phyloP scores from a whole-genome alignment of 305 asterid genomes.

The Plantago rigida region DNA sequence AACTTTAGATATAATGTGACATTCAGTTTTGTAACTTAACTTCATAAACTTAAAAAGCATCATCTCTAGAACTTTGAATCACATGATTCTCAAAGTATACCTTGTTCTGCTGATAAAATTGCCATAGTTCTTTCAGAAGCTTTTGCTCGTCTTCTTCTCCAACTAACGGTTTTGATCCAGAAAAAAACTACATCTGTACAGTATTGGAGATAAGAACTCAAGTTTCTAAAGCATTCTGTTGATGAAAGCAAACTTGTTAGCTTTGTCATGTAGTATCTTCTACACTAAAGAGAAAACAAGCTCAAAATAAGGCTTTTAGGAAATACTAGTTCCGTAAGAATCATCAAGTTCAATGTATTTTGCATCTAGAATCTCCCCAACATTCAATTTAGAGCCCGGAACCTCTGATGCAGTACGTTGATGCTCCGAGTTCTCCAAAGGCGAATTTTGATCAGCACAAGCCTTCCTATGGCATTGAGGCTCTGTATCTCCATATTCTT shows the following conservation, averaged over 20 bases:
- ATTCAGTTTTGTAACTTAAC: background rate
- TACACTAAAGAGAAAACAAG: background rate
- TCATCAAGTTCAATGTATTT: conserved; percentile 38
- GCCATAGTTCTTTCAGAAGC: conserved; percentile 53
- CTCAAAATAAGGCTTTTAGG: background rate
- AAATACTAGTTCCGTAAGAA: too few species aligned
- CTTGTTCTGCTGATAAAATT: conserved; percentile 43
- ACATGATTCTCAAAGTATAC: conserved; percentile 19
- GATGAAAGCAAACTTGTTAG: conserved; percentile 20
- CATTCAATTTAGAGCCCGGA: conserved; percentile 30
- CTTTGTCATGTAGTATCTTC: conserved; percentile 12
- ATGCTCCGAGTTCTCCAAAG: conserved; percentile 20
- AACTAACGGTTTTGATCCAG: conserved; percentile 47
- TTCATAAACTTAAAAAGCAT: too few species aligned
- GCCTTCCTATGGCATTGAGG: conserved; percentile 2
- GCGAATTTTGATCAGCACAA: conserved; percentile 19
- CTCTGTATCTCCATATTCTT: too few species aligned
- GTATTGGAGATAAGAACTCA: conserved; percentile 53
- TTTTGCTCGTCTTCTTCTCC: conserved; percentile 48
- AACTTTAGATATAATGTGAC: background rate
- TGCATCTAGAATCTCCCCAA: conserved; percentile 37
- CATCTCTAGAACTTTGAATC: too few species aligned
- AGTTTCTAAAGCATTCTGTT: conserved; percentile 46
- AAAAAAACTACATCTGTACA: conserved; percentile 70
- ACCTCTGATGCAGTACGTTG: background rate